phyloP scores from a whole-genome alignment of 768 basidiomycete genomes.

The Boletellus sp. region DNA sequence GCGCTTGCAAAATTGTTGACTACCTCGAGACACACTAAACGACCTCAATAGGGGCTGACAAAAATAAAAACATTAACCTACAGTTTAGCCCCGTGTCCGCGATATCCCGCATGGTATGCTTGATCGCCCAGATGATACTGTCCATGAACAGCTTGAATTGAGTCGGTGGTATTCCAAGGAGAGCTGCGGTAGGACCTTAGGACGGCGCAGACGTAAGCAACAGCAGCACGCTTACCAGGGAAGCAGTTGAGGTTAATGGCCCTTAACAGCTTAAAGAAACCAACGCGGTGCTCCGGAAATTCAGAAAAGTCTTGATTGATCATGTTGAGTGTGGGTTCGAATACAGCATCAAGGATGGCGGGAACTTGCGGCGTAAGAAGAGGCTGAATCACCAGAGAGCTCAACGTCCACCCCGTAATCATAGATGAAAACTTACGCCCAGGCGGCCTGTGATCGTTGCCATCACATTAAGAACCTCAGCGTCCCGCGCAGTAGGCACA shows the following conservation, averaged over 20 bases:
- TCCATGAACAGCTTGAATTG: constrained; percentile 99
- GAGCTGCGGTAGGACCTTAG: constrained; percentile 37
- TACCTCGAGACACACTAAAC: constrained; percentile 83
- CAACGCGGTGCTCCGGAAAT: constrained; percentile 94
- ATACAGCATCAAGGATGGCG: constrained; percentile 93
- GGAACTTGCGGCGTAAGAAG: constrained; percentile 91
- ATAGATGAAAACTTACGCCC: constrained; percentile 55
- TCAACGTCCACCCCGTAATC: constrained; percentile 3
- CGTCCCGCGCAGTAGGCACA: constrained; percentile 89
- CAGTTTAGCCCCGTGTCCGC: constrained; percentile 84
- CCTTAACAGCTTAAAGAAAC: constrained; percentile 93
- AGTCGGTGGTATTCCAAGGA: constrained; percentile 79
- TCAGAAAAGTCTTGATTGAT: constrained; percentile 99
- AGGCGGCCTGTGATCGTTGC: constrained; percentile 87
- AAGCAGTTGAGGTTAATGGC: constrained; percentile 93
- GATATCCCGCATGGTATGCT: constrained; percentile 98
- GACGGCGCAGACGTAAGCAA: background rate
- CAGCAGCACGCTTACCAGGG: constrained; percentile 63
- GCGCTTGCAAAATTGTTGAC: constrained; percentile 91
- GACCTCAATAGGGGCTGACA: constrained; percentile 1
- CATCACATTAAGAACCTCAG: constrained; percentile 97
- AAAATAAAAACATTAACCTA: constrained; percentile 31
- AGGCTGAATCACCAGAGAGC: constrained; percentile 41
- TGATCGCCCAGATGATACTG: constrained; percentile 99
- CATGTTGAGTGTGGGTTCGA: constrained; percentile 96